These are phyloP conservation scores for Fomes fomentarius DNA, from an alignment of 1,284 basidiomycete genomes.

Conservation along the genomic window DNA sequence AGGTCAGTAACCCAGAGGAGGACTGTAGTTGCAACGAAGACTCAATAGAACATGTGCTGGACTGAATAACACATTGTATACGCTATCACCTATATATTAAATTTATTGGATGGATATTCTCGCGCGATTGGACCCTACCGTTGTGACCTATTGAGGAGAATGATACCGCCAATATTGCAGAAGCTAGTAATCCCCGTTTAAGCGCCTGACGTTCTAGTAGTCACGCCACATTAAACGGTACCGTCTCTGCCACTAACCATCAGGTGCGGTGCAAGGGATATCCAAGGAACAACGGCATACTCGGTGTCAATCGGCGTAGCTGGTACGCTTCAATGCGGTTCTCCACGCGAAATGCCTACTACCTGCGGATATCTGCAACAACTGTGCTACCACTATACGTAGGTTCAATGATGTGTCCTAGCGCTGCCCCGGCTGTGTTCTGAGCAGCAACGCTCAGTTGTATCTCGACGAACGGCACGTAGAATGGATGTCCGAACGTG, in stretches of 20 bases:
- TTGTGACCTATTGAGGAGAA: too few relatives aligned
- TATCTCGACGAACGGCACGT: conserved; percentile 80
- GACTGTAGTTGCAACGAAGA: conserved; percentile 8
- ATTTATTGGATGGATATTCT: neutral
- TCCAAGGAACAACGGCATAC: neutral
- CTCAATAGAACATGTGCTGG: conserved; percentile 3
- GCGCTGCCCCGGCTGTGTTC: neutral
- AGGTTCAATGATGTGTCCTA: too few relatives aligned
- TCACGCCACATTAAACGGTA: too few relatives aligned
- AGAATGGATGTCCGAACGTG: conserved; percentile 77
- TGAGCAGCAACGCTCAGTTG: conserved; percentile 58
- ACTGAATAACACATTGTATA: neutral
- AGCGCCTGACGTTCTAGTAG: too few relatives aligned
- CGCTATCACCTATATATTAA: neutral
- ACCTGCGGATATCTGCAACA: conserved; percentile 67
- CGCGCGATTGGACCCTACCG: neutral
- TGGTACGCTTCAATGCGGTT: conserved; percentile 34
- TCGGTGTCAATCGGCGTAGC: too few relatives aligned
- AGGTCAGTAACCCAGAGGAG: conserved; percentile 31
- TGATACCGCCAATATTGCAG: too few relatives aligned
- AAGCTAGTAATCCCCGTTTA: too few relatives aligned
- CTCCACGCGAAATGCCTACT: conserved; percentile 66
- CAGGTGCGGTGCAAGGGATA: neutral
- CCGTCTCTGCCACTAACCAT: neutral
- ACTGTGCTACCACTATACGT: conserved; percentile 75